These are phyloP conservation scores for Phytopythium vexans DNA, from an alignment of 352 stramenopile genomes.

Conservation along the genomic window DNA sequence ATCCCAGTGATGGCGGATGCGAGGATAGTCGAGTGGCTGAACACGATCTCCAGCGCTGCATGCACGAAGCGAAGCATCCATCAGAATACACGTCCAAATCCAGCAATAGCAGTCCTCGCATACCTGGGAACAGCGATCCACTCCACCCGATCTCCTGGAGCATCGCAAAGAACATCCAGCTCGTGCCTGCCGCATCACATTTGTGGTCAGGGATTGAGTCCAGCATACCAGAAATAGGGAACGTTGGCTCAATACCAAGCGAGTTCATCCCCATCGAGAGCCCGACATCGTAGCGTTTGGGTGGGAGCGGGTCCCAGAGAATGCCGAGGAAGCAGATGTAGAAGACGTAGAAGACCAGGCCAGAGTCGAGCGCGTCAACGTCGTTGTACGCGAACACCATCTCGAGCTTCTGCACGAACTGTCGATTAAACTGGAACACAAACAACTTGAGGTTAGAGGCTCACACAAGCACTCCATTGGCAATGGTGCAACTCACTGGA, in stretches of 20 bases:
- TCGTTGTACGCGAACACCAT: slow-evolving; percentile 89
- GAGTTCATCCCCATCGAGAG: slow-evolving; percentile 63
- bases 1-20: slow-evolving; percentile 81
- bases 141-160: slow-evolving; percentile 87
- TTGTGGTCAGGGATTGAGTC: slow-evolving; percentile 8
- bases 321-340: slow-evolving; percentile 80
- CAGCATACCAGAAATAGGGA: background rate
- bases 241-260: slow-evolving; percentile 34
- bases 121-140: slow-evolving; percentile 84
- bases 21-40: slow-evolving; percentile 85
- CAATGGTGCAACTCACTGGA: slow-evolving; percentile 40
- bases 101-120: slow-evolving; percentile 5
- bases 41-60: slow-evolving; percentile 81
- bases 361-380: slow-evolving; percentile 80
- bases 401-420: slow-evolving; percentile 80
- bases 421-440: slow-evolving; percentile 71
- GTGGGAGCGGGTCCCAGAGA: slow-evolving; percentile 83
- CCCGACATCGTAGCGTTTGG: slow-evolving; percentile 74
- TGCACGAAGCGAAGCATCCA: background rate
- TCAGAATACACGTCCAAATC: background rate
- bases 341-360: slow-evolving; percentile 87
- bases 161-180: slow-evolving; percentile 80
- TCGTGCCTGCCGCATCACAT: slow-evolving; percentile 49
- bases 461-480: slow-evolving; percentile 8
- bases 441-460: background rate